These are phyloP conservation scores for Zymoseptoria crescenta DNA, from an alignment of 2,329 filamentous ascomycete species.

Conservation along the genomic window DNA sequence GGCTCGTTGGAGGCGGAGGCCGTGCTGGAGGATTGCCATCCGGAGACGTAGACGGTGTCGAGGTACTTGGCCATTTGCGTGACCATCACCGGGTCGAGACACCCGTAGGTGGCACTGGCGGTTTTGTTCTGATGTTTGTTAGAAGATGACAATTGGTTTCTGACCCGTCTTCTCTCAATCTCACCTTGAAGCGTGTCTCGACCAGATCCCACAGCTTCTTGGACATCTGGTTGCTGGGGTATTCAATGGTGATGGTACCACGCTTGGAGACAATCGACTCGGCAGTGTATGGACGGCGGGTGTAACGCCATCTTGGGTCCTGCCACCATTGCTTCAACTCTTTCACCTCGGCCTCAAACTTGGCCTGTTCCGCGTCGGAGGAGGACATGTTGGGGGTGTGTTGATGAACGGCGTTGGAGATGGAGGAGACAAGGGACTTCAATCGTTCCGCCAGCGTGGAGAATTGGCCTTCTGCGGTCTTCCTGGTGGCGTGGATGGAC, in stretches of 20 bases:
- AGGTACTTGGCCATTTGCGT: conserved; percentile 99
- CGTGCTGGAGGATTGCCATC: conserved; percentile 97
- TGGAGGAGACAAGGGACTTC: conserved; percentile 26
- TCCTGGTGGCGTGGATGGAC: neutral
- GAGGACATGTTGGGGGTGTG: conserved; percentile 20
- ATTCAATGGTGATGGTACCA: conserved; percentile 82
- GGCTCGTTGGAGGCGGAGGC: conserved; percentile 93
- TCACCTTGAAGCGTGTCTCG: conserved; percentile 75
- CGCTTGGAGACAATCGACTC: conserved; percentile 96
- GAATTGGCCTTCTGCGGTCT: neutral
- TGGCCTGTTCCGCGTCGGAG: conserved; percentile 59
- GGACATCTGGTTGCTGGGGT: conserved; percentile 77
- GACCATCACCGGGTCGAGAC: conserved; percentile 94
- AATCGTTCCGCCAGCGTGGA: conserved; percentile 30
- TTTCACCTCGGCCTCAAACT: conserved; percentile 75
- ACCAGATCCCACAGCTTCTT: conserved; percentile 95
- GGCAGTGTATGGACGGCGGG: conserved; percentile 85
- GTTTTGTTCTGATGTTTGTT: conserved; percentile 62
- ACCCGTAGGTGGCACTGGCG: conserved; percentile 92
- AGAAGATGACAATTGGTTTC: conserved; percentile 78
- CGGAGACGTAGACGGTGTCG: conserved; percentile 96
- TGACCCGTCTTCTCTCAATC: conserved; percentile 72
- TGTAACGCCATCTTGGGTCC: conserved; percentile 85
- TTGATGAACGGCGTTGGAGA: conserved; percentile 23
- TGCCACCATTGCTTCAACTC: conserved; percentile 92